Evolutionary conservation across 1,139 yeast species (phyloP).

Genomic region (Pichiaceae sp.): DNA sequence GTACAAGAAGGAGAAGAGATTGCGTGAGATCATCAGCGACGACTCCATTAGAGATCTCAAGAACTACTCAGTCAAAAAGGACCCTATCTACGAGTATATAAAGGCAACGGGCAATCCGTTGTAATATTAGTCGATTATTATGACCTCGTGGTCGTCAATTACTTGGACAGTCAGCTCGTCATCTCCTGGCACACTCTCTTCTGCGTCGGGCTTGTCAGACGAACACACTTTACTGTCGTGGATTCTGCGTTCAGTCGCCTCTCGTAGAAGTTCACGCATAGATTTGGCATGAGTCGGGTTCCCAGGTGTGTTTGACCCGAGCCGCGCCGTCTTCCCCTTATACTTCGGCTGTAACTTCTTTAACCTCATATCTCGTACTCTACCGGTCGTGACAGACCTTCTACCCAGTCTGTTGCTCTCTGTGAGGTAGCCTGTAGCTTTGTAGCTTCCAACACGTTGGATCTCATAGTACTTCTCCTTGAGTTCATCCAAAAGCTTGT

Average conservation of each 20-base stretch:
- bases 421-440: conserved; percentile 35
- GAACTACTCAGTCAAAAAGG: conserved; percentile 34
- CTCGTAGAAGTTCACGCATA: conserved; percentile 42
- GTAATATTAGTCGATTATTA: conserved; percentile 5
- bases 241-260: conserved; percentile 62
- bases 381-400: conserved; percentile 3
- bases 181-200: conserved; percentile 21
- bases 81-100: conserved; percentile 38
- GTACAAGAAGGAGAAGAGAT: conserved; percentile 55
- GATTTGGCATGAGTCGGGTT: conserved; percentile 15
- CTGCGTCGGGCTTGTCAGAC: conserved; percentile 6
- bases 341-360: conserved; percentile 32
- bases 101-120: conserved; percentile 21
- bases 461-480: conserved; percentile 49
- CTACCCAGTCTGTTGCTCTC: conserved; percentile 49
- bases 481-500: conserved; percentile 54
- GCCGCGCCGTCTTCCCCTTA: conserved; percentile 27
- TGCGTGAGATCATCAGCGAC: conserved; percentile 42
- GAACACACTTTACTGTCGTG: conserved; percentile 52
- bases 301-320: conserved; percentile 21
- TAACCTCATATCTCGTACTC: conserved; percentile 30
- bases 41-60: conserved; percentile 27
- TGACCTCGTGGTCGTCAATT: conserved; percentile 1
- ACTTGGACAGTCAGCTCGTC: conserved; percentile 27
- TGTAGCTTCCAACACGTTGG: conserved; percentile 35